Percentiles rank a stretch among this genome's conserved stretches.
phyloP scores from a whole-genome alignment of 1,284 basidiomycete genomes.

The Trichosporon sp. region DNA sequence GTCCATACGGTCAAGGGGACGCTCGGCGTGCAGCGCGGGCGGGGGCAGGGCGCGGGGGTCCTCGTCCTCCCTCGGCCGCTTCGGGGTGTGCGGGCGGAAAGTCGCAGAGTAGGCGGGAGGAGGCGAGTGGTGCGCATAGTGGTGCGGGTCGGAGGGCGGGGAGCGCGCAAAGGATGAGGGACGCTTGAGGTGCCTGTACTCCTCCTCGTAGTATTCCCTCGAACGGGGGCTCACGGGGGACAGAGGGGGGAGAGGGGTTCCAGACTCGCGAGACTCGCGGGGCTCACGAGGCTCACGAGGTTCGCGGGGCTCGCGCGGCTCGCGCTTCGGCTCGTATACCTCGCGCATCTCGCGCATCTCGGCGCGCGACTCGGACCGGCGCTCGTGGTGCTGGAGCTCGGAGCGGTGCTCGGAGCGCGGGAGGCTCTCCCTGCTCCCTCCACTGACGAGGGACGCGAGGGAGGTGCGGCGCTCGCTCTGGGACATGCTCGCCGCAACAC shows the following conservation, averaged over 20 bases:
- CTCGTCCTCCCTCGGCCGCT: background rate
- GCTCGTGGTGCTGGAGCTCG: too few relatives aligned
- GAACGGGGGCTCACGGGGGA: background rate
- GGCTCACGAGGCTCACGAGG: too few relatives aligned
- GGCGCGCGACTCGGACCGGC: background rate
- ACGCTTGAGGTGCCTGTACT: background rate
- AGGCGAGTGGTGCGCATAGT: background rate
- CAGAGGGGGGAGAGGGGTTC: background rate
- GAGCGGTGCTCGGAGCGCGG: too few relatives aligned
- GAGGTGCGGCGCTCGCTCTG: background rate
- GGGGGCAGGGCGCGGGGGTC: background rate
- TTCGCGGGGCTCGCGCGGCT: background rate
- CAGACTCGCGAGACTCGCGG: too few relatives aligned
- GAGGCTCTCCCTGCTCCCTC: background rate
- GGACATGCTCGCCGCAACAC: background rate
- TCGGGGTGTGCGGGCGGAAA: background rate
- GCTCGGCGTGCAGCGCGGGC: too few relatives aligned
- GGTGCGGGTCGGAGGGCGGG: constrained; percentile 6
- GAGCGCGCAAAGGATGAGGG: background rate
- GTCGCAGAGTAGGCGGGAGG: background rate
- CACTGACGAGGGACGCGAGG: background rate
- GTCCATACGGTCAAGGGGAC: too few relatives aligned
- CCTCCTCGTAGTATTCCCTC: background rate
- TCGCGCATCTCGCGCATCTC: background rate
- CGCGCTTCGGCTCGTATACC: too few relatives aligned